Conservation (phyloP, 2,329 filamentous ascomycete genomes). For the Fusarium sp. region DNA sequence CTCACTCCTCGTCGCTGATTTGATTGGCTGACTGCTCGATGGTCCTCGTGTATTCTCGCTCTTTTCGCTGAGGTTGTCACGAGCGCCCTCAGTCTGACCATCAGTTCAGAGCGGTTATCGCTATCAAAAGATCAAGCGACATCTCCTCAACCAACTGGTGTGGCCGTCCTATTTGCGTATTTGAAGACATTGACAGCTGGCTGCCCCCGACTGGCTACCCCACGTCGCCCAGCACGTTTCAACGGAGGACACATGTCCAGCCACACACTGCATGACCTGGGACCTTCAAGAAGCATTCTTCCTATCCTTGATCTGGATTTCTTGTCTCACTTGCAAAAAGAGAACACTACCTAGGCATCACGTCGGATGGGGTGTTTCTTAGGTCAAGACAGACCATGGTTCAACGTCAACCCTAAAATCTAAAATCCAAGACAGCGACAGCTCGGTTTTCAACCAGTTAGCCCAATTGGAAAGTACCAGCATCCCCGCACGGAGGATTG, state of each 20-base stretch:
- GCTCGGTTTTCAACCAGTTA: conserved; percentile 16
- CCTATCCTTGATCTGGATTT: conserved; percentile 32
- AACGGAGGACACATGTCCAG: conserved; percentile 53
- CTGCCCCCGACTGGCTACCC: conserved; percentile 47
- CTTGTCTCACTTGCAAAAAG: conserved; percentile 37
- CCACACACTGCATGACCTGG: conserved; percentile 46
- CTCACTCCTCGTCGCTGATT: conserved; percentile 20
- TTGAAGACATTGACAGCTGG: conserved; percentile 48
- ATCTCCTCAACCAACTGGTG: conserved; percentile 29
- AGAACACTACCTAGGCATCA: conserved; percentile 13
- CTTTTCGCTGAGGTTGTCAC: conserved; percentile 20
- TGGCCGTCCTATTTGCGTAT: conserved; percentile 34
- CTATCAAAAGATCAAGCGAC: conserved; percentile 35
- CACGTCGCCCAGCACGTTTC: conserved; percentile 49
- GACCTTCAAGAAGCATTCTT: conserved; percentile 33
- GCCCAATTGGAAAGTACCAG: conserved; percentile 26
- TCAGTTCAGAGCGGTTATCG: conserved; percentile 30
- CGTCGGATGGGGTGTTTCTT: conserved; percentile 28
- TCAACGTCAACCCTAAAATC: conserved; percentile 13
- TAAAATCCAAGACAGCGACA: conserved; percentile 11
- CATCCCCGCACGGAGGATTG: conserved; percentile 22
- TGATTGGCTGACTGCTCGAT: conserved; percentile 12
- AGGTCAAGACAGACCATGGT: conserved; percentile 26
- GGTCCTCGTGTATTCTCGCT: conserved; percentile 13
- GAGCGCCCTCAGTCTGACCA: conserved; percentile 33